Conservation (phyloP, 495 filamentous ascomycete genomes). For the Hypomontagnella submonticulosa region DNA sequence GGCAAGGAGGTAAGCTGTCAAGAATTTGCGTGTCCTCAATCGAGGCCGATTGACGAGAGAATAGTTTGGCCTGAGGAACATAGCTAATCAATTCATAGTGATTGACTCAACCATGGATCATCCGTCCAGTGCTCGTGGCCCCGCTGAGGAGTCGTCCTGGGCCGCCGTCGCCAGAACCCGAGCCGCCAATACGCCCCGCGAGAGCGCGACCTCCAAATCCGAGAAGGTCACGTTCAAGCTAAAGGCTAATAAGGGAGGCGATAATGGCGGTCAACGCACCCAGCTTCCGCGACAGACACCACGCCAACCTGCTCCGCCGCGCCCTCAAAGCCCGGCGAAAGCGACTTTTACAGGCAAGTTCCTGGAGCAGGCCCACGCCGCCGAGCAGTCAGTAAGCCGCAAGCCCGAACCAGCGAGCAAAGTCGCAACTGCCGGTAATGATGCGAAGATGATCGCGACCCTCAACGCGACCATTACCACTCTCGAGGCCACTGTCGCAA, state of each 20-base stretch:
- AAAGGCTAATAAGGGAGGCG: not conserved
- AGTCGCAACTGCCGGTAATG: not conserved
- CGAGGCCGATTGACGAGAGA: too few species aligned
- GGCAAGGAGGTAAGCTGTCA: too few species aligned
- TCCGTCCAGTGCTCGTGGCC: too few species aligned
- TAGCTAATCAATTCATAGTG: too few species aligned
- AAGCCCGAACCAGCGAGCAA: not conserved
- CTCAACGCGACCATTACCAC: constrained; percentile 2
- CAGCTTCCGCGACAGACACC: not conserved
- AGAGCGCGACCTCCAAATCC: not conserved
- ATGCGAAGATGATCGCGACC: not conserved
- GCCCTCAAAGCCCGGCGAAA: too few species aligned
- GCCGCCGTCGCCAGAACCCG: too few species aligned
- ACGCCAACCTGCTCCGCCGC: too few species aligned
- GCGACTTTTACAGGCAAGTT: constrained; percentile 6
- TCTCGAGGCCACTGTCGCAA: constrained; percentile 5
- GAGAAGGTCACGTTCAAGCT: not conserved
- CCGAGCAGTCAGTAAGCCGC: not conserved
- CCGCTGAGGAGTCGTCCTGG: too few species aligned
- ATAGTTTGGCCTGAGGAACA: too few species aligned
- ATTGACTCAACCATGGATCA: too few species aligned
- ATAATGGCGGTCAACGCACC: not conserved
- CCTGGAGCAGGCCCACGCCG: constrained; percentile 5
- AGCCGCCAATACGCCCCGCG: too few species aligned
- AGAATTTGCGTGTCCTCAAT: too few species aligned